A percentile compares a stretch with the other conserved stretches of the same genome.
phyloP scores from a whole-genome alignment of 2,329 filamentous ascomycete genomes.

The Aureobasidium lini region DNA sequence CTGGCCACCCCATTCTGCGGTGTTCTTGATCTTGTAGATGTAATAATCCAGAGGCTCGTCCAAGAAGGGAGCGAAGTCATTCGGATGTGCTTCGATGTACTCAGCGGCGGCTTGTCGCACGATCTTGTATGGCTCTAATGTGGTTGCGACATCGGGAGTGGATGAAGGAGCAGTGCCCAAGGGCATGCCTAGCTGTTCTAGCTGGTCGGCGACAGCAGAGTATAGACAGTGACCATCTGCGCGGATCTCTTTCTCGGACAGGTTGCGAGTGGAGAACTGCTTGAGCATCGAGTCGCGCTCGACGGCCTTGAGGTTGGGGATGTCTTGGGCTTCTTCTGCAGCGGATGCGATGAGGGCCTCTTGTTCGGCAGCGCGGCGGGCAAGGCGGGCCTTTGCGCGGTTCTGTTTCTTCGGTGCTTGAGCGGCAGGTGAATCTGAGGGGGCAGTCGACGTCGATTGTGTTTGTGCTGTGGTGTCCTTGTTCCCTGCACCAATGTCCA shows the following conservation, averaged over 20 bases:
- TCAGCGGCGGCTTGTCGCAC: conserved; percentile 66
- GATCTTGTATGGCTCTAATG: conserved; percentile 47
- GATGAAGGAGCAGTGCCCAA: conserved; percentile 26
- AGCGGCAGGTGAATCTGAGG: conserved; percentile 9
- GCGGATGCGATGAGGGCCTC: conserved; percentile 62
- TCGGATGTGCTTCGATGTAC: conserved; percentile 66
- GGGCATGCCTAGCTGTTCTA: conserved; percentile 37
- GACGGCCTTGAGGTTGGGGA: conserved; percentile 63
- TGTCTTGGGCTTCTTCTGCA: conserved; percentile 63
- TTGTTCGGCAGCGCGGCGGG: conserved; percentile 78
- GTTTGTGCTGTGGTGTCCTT: conserved; percentile 1
- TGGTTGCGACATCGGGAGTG: conserved; percentile 16
- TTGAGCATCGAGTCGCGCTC: conserved; percentile 65
- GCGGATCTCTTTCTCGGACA: conserved; percentile 70
- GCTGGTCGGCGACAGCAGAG: conserved; percentile 78
- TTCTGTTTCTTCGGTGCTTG: conserved; percentile 63
- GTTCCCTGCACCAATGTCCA: not conserved
- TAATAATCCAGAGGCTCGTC: conserved; percentile 73
- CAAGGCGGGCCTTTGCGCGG: conserved; percentile 82
- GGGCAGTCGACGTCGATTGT: conserved; percentile 16
- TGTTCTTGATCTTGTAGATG: conserved; percentile 68
- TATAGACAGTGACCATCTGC: conserved; percentile 96
- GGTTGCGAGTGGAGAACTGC: conserved; percentile 54
- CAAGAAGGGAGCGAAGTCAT: conserved; percentile 80
- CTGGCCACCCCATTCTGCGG: conserved; percentile 94